Percentiles rank a stretch among this genome's conserved stretches.
phyloP scores from a whole-genome alignment of 306 rosid species.

The Ammopiptanthus mongolicus region DNA sequence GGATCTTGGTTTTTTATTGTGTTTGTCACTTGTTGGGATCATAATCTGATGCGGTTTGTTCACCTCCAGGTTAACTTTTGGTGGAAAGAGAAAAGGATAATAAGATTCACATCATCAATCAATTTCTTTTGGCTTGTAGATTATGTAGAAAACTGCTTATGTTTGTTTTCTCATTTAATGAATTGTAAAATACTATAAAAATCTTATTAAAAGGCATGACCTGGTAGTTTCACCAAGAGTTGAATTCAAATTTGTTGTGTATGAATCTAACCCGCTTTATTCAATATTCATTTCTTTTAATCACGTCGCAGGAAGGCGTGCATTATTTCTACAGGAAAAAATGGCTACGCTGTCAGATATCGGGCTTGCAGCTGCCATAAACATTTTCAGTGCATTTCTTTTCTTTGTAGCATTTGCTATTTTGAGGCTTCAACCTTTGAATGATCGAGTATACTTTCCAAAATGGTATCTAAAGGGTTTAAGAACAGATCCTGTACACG shows the following conservation, averaged over 20 bases:
- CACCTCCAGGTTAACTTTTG: neutral
- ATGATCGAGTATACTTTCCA: constrained; percentile 83
- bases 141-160: neutral
- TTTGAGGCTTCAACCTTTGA: constrained; percentile 87
- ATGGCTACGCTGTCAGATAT: constrained; percentile 76
- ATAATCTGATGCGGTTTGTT: constrained; percentile 4
- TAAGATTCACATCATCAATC: neutral
- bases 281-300: neutral
- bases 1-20: neutral
- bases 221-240: neutral
- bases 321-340: neutral
- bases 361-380: constrained; percentile 64
- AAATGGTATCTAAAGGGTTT: constrained; percentile 75
- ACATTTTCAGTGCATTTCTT: constrained; percentile 57
- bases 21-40: neutral
- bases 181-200: neutral
- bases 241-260: neutral
- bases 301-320: constrained; percentile 25
- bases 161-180: neutral
- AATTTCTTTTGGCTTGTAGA: too few species aligned
- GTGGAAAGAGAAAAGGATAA: neutral
- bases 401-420: constrained; percentile 68
- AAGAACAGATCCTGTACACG: constrained; percentile 61
- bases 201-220: neutral
- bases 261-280: neutral